Evolutionary conservation across 345 rosid species (phyloP).

Genomic region (Cardamine resedifolia): DNA sequence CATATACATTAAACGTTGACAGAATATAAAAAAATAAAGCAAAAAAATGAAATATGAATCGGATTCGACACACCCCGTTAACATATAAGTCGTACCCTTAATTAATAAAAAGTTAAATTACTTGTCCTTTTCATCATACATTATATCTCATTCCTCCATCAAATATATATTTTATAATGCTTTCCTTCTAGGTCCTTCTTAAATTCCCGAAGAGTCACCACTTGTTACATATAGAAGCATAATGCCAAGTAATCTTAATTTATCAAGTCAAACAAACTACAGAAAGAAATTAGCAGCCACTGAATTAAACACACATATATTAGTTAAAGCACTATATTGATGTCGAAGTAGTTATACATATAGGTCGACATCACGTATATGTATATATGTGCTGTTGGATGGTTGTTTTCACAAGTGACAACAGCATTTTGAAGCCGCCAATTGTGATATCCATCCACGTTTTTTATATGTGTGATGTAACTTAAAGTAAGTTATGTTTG

Average conservation of each 20-base stretch:
- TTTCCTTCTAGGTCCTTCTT: slow-evolving; percentile 33
- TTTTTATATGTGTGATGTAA: slow-evolving; percentile 17
- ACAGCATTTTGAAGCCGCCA: slow-evolving; percentile 34
- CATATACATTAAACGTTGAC: slow-evolving; percentile 40
- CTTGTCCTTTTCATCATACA: slow-evolving; percentile 37
- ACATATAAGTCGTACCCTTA: slow-evolving; percentile 43
- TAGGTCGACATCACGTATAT: slow-evolving; percentile 30
- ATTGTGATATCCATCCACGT: slow-evolving; percentile 26
- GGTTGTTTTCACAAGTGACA: slow-evolving; percentile 36
- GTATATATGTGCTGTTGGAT: slow-evolving; percentile 37
- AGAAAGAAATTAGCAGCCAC: slow-evolving; percentile 15
- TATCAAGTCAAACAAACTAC: slow-evolving; percentile 21
- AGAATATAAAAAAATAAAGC: slow-evolving; percentile 30
- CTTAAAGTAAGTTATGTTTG: slow-evolving; percentile 13
- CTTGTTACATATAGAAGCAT: slow-evolving; percentile 10
- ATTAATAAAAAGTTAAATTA: slow-evolving; percentile 33
- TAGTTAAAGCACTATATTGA: not conserved
- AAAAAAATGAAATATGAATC: slow-evolving; percentile 36
- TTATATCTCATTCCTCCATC: slow-evolving; percentile 22
- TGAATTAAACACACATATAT: slow-evolving; percentile 14
- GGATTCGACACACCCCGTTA: slow-evolving; percentile 46
- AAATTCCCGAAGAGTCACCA: slow-evolving; percentile 29
- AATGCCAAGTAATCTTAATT: not conserved
- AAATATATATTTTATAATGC: slow-evolving; percentile 21
- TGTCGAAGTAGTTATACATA: slow-evolving; percentile 26